Evolutionary conservation across 495 filamentous ascomycete genomes (phyloP).

Genomic region (Pyrenopolyporus hunteri): DNA sequence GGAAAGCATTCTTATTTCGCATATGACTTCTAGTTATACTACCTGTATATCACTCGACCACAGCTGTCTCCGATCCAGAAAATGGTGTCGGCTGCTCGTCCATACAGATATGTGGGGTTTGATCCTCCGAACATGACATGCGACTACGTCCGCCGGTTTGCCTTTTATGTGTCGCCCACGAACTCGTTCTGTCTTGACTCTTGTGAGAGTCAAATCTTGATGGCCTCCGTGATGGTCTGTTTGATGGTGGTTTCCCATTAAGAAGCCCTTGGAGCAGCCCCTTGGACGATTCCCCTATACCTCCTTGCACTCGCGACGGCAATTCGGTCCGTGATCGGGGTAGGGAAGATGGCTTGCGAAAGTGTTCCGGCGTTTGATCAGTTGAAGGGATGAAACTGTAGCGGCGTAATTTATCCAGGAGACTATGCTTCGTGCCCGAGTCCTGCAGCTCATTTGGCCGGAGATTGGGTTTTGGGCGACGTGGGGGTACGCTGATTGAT

Average conservation of each 20-base stretch:
- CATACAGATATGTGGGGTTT: constrained; percentile 31
- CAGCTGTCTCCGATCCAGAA: constrained; percentile 20
- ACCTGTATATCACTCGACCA: constrained; percentile 4
- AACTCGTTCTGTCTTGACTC: constrained; percentile 6
- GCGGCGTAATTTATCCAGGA: constrained; percentile 25
- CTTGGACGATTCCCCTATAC: constrained; percentile 15
- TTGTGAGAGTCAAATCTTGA: not conserved
- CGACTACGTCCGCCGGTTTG: not conserved
- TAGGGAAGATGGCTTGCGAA: constrained; percentile 11
- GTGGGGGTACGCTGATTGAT: constrained; percentile 17
- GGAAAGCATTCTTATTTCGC: constrained; percentile 1
- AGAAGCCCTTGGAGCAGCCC: constrained; percentile 24
- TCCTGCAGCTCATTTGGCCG: not conserved
- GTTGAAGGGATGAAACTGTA: constrained; percentile 33
- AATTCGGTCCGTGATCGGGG: constrained; percentile 4
- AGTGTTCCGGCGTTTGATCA: constrained; percentile 20
- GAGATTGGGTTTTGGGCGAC: constrained; percentile 19
- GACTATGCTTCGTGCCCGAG: not conserved
- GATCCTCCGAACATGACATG: constrained; percentile 33
- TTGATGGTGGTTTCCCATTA: constrained; percentile 1
- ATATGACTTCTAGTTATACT: not conserved
- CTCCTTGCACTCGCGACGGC: constrained; percentile 5
- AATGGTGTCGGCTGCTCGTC: constrained; percentile 27
- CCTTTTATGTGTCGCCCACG: constrained; percentile 7
- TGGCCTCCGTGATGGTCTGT: constrained; percentile 9